phyloP scores from a whole-genome alignment of 495 filamentous ascomycete species.

The Penicillium goetzii region DNA sequence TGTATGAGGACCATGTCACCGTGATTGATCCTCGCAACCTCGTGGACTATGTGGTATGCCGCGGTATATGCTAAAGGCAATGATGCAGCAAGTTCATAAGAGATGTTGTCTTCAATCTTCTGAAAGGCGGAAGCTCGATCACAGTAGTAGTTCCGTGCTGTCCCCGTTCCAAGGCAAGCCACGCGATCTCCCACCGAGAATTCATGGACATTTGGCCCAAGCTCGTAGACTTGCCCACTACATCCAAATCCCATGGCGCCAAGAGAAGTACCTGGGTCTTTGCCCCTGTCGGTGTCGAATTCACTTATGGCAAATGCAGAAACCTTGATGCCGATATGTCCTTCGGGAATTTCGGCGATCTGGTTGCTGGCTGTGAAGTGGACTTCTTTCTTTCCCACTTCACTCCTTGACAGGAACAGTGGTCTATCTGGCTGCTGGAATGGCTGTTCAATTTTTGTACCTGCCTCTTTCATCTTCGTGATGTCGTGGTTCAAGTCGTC shows the following conservation, averaged over 20 bases:
- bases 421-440: constrained; percentile 20
- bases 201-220: constrained; percentile 29
- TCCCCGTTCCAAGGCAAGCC: constrained; percentile 33
- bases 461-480: neutral
- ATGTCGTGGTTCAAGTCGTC: constrained; percentile 17
- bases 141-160: constrained; percentile 25
- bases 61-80: constrained; percentile 20
- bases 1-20: constrained; percentile 13
- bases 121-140: constrained; percentile 25
- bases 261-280: too few species aligned
- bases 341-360: constrained; percentile 12
- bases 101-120: constrained; percentile 19
- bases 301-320: constrained; percentile 43
- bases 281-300: constrained; percentile 28
- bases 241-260: constrained; percentile 45
- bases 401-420: constrained; percentile 13
- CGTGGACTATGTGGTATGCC: constrained; percentile 16
- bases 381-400: neutral
- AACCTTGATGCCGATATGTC: constrained; percentile 37
- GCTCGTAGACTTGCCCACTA: constrained; percentile 45
- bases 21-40: constrained; percentile 7
- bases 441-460: constrained; percentile 8
- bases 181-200: constrained; percentile 54
- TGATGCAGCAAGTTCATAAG: constrained; percentile 21
- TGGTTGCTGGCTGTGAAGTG: constrained; percentile 13